Evolutionary conservation across 768 basidiomycete genomes (phyloP).

Genomic region (Steccherinum ochraceum): DNA sequence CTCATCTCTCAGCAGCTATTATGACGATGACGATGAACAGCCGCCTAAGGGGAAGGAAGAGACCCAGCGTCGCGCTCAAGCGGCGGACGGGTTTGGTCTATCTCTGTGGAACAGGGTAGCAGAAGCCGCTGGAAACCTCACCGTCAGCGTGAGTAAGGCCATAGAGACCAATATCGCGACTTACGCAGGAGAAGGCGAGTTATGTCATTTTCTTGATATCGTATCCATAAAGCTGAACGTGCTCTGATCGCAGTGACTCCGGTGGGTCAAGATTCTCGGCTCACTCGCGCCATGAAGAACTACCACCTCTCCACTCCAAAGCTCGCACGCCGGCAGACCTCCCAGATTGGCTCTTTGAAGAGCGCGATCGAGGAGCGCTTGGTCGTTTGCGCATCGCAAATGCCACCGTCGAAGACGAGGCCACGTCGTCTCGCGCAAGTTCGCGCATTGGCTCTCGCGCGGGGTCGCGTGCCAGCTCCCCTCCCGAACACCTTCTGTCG

Average conservation of each 20-base stretch:
- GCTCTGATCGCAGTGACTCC: slow-evolving; percentile 34
- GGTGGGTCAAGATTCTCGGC: slow-evolving; percentile 50
- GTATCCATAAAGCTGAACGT: not conserved
- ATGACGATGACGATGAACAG: slow-evolving; percentile 4
- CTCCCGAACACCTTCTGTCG: not conserved
- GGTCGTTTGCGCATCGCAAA: slow-evolving; percentile 18
- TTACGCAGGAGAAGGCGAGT: slow-evolving; percentile 39
- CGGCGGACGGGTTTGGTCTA: slow-evolving; percentile 30
- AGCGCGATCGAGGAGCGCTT: slow-evolving; percentile 39
- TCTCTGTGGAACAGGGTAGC: slow-evolving; percentile 54
- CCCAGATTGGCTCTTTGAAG: slow-evolving; percentile 61
- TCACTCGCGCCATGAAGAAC: slow-evolving; percentile 60
- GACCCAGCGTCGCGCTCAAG: not conserved
- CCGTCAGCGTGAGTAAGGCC: slow-evolving; percentile 52
- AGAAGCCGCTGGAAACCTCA: slow-evolving; percentile 45
- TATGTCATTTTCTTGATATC: slow-evolving; percentile 1
- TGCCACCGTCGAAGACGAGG: not conserved
- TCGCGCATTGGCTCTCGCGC: not conserved
- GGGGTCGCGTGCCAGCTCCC: not conserved
- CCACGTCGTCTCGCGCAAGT: not conserved
- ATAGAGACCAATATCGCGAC: slow-evolving; percentile 41
- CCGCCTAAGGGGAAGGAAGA: not conserved
- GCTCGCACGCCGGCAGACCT: slow-evolving; percentile 51
- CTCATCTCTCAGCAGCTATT: slow-evolving; percentile 4
- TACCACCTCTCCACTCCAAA: slow-evolving; percentile 57